Base-by-base conservation (phyloP, 495 filamentous ascomycete species). In the Bombardia bombarda region DNA sequence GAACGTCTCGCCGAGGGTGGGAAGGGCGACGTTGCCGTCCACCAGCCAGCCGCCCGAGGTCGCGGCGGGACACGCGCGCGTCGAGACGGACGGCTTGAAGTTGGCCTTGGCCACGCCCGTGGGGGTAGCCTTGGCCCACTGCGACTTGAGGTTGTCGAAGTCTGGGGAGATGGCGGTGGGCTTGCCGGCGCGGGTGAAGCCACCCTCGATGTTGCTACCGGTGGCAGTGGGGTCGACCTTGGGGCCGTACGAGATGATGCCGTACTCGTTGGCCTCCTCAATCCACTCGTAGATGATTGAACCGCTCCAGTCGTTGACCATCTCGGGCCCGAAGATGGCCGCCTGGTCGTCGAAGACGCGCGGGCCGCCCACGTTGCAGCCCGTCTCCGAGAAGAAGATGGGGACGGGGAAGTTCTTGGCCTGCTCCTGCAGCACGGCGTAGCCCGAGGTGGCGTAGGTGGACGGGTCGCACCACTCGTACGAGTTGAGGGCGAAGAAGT, bases 231-330 rank as follows among this genome's bases (percentile, higher is more conserved):
- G 54, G 35, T 67, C 67, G 32, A 72, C 66, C 33, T 55, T 57
- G 3, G 71, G 68, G 8, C 84, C 87, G 57, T 95, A 95, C 32
- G 73, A 82, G 57, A 95, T 78, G 26, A 95, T 67, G 40, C 88
- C 88, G 57, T 93, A 95, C 53, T 87, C 63, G 60, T 93, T 95
- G 34, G 74, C 67, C 61, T 93, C 88, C 56, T 89, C 63, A 43
- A 95, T 84, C 87, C 87, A 95, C 61, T 95, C 87, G 62, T 94
- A 94, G 49, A 90, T 69, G 43, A 93, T 88, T 24, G 83, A 68
- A 42, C 88, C 88, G 21, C 83, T 88, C 86, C 87, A 95, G 42
- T 80, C 75, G 41, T 66, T 60, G 6, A 64, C 61, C 88, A 95
- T 93, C 3, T 84, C 58, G 1, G 60, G 39, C 35, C 84, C 83